A percentile compares a stretch with the other conserved stretches of the same genome.
Evolutionary conservation across 73 alveolate genomes (phyloP).

Genomic region (Paramecium primaurelia): DNA sequence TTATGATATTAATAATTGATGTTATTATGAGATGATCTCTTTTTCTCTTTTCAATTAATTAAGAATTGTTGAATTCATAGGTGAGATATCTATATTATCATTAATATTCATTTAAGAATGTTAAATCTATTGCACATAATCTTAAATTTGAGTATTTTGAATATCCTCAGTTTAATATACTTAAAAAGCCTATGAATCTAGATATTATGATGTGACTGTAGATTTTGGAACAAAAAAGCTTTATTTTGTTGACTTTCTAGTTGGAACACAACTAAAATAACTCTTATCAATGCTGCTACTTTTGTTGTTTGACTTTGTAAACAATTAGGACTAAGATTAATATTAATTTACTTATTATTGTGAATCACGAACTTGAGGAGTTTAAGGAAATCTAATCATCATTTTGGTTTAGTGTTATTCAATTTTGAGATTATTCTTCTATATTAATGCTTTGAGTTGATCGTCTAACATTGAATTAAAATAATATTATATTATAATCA

Average conservation of each 20-base stretch:
- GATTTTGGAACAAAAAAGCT: constrained; percentile 10
- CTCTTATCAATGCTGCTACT: constrained; percentile 5
- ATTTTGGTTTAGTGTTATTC: not conserved
- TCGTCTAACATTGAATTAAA: not conserved
- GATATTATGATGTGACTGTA: not conserved
- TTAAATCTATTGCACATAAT: not conserved
- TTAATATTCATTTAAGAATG: not conserved
- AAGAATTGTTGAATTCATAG: not conserved
- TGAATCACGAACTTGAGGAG: not conserved
- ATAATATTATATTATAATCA: not conserved
- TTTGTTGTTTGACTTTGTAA: not conserved
- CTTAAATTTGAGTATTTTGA: not conserved
- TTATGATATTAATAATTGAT: not conserved
- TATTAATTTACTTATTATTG: not conserved
- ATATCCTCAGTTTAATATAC: not conserved
- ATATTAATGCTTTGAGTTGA: not conserved
- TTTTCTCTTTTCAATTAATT: not conserved
- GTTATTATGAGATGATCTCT: constrained; percentile 1
- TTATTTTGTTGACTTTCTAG: not conserved
- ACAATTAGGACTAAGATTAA: not conserved
- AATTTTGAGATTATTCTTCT: not conserved
- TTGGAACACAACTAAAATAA: not conserved
- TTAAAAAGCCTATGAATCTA: not conserved
- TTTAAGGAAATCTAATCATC: not conserved
- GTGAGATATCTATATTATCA: not conserved